Base-by-base conservation (phyloP, 23 red algal genomes). In the Gracilaria gracilis region DNA sequence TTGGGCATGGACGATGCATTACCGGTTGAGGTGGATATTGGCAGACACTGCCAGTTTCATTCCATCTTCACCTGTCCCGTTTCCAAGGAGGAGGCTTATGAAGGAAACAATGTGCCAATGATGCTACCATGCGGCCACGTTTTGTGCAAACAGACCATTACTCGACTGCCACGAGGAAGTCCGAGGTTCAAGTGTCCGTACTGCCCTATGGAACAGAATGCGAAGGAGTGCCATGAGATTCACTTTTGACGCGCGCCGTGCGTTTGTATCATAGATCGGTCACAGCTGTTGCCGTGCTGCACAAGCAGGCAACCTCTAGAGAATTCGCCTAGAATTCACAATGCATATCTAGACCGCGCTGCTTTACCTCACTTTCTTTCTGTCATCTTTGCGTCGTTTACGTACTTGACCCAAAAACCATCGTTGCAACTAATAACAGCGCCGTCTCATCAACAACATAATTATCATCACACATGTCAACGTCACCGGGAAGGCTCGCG, bases 131-230 rank as follows among this genome's bases (percentile, higher is more conserved):
- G 95, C 72, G 89, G 89, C 9, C 95, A 96, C 64, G 95, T 96
- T 21, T 79, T 96, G 25, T 96, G 79, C 51, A 93, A 93, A 67
- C 80, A 89, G 77, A 81, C 88, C 49, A 90, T 96, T n/a, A 69
- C 70, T 33, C 83, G 91, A 24, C 72, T 96, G 28, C 95, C 95
- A 47, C 88, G 95, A 35, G 95, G 83, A 24, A 86, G 40, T 59
- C 74, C 86, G 70, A 73, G 95, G 28, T 96, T 96, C 82, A 96
- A 96, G 61, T 96, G 95, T 80, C 95, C 95, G 50, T 96, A 96
- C 50, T 96, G 95, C 57, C 95, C 95, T 28, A 88, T 74, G 65
- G 95, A 96, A 79, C 95, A 96, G 71, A 75, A 80, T 58, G 88
- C 89, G 15, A 82, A 66, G 35, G 88, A 86, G 23, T 96, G 94